phyloP scores from a whole-genome alignment of 1,284 basidiomycete genomes.

The Sanghuangporus sanghuang region DNA sequence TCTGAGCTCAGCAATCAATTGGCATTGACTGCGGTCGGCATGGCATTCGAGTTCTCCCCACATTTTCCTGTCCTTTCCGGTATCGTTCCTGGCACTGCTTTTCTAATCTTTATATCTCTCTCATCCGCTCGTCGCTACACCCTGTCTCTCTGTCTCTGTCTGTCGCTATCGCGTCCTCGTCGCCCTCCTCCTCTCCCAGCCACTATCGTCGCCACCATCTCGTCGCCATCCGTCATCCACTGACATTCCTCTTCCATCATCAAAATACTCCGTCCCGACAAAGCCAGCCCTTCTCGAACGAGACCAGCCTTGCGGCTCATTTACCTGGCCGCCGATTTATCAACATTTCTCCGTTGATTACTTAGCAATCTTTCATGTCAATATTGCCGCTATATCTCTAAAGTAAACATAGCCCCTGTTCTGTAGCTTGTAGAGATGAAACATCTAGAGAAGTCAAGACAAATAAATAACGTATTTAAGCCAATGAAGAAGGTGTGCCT shows the following conservation, averaged over 20 bases:
- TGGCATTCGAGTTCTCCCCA: not conserved
- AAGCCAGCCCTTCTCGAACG: not conserved
- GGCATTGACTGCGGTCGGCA: slow-evolving; percentile 19
- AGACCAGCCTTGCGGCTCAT: not conserved
- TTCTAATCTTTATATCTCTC: not conserved
- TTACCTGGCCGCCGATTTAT: not conserved
- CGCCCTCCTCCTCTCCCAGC: not conserved
- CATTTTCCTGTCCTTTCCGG: not conserved
- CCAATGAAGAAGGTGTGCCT: too few relatives aligned
- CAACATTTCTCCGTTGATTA: not conserved
- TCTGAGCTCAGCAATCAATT: not conserved
- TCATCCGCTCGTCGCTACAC: not conserved
- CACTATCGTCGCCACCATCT: not conserved
- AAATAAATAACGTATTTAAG: too few relatives aligned
- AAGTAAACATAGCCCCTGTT: too few relatives aligned
- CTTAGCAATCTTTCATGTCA: not conserved
- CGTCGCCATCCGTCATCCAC: not conserved
- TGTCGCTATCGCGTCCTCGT: not conserved
- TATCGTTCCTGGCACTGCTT: not conserved
- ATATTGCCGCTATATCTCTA: too few relatives aligned
- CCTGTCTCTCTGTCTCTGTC: not conserved
- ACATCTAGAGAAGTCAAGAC: too few relatives aligned
- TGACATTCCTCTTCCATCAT: not conserved
- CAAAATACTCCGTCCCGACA: not conserved
- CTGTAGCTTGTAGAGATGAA: too few relatives aligned